Evolutionary conservation across 2,329 filamentous ascomycete species (phyloP).

Genomic region (Diaporthe batatas): DNA sequence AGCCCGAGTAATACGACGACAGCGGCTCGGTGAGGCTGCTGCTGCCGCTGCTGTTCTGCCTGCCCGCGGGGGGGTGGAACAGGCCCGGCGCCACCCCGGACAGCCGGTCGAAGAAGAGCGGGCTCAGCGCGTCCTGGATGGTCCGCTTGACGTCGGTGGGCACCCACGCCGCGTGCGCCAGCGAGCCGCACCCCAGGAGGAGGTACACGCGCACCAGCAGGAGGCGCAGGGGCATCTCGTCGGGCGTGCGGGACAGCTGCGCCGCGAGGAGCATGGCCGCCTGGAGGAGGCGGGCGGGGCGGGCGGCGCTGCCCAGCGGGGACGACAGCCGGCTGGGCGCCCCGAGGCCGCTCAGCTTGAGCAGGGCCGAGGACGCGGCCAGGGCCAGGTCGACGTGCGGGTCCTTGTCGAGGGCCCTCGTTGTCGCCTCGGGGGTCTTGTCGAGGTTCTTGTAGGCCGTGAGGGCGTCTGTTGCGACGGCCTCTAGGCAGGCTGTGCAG

Average conservation of each 20-base stretch:
- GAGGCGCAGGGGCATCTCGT: constrained; percentile 62
- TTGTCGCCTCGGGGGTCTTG: constrained; percentile 42
- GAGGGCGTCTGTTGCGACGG: constrained; percentile 44
- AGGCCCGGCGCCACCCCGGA: constrained; percentile 63
- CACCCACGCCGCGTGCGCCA: constrained; percentile 63
- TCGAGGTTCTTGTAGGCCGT: constrained; percentile 45
- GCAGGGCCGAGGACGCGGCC: constrained; percentile 49
- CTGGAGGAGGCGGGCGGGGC: constrained; percentile 57
- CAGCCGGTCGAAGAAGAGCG: constrained; percentile 68
- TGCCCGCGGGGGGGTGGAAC: constrained; percentile 51
- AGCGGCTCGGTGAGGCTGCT: constrained; percentile 57
- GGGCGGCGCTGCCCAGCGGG: constrained; percentile 44
- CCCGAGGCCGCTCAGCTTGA: constrained; percentile 49
- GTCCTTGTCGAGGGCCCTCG: constrained; percentile 48
- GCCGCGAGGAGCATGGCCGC: constrained; percentile 64
- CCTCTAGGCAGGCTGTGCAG: constrained; percentile 45
- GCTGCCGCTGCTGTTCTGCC: constrained; percentile 28
- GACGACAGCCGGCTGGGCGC: constrained; percentile 37
- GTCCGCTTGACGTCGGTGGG: constrained; percentile 68
- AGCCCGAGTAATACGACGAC: constrained; percentile 60
- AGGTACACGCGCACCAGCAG: constrained; percentile 66
- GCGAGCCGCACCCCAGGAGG: constrained; percentile 62
- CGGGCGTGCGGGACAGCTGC: constrained; percentile 60
- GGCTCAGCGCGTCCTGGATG: constrained; percentile 68
- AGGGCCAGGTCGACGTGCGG: constrained; percentile 51